These are phyloP conservation scores for Salvia rosmarinus DNA, from an alignment of 257 asterid species.

Conservation along the genomic window DNA sequence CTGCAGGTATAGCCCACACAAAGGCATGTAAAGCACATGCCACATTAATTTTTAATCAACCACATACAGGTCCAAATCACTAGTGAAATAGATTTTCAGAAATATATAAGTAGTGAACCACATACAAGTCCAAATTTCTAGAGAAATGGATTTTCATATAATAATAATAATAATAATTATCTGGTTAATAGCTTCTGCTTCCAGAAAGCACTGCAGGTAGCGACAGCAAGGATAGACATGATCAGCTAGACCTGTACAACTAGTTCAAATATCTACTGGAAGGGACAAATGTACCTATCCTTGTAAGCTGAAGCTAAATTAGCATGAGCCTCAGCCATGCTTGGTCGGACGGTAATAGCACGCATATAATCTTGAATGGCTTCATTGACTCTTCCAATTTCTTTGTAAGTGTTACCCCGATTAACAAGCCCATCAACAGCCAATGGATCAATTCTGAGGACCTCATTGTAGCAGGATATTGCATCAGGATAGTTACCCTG, in stretches of 20 bases:
- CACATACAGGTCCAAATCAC: not conserved
- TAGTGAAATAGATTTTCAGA: not conserved
- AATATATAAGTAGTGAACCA: not conserved
- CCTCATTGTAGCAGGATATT: constrained; percentile 94
- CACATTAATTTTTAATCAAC: not conserved
- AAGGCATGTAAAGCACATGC: constrained; percentile 25
- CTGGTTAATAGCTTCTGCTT: constrained; percentile 52
- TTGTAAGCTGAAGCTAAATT: constrained; percentile 98
- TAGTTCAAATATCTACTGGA: constrained; percentile 1
- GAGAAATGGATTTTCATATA: not conserved
- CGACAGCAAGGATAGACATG: constrained; percentile 15
- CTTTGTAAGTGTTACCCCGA: constrained; percentile 97
- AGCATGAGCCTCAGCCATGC: constrained; percentile 99
- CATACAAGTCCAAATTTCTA: not conserved
- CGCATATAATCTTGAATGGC: constrained; percentile 88
- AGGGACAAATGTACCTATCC: constrained; percentile 63
- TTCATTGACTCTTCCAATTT: constrained; percentile 92
- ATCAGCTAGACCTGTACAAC: constrained; percentile 18
- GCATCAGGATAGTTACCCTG: constrained; percentile 99
- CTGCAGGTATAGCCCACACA: constrained; percentile 48
- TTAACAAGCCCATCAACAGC: constrained; percentile 99
- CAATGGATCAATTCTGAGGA: constrained; percentile 88
- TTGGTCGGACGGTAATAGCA: constrained; percentile 82
- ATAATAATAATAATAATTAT: too few species aligned
- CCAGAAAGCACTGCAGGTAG: constrained; percentile 44